phyloP scores from a whole-genome alignment of 1,284 basidiomycete species.

The Trametes polyzona region DNA sequence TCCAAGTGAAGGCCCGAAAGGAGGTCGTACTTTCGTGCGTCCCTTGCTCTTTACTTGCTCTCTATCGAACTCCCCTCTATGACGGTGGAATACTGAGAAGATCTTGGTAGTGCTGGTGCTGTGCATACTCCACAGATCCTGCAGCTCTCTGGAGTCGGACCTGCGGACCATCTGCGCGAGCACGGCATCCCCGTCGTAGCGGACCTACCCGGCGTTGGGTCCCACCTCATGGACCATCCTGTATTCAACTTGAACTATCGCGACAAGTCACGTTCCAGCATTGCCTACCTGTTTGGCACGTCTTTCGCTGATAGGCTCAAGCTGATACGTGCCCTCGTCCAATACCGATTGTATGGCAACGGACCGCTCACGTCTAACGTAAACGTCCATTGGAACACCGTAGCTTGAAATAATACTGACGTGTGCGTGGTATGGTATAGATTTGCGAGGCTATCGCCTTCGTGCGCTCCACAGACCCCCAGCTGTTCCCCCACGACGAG shows the following conservation, averaged over 20 bases:
- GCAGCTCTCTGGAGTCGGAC: conserved; percentile 72
- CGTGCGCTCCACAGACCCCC: conserved; percentile 56
- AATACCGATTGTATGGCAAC: conserved; percentile 48
- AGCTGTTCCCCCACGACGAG: conserved; percentile 48
- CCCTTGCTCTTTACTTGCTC: neutral
- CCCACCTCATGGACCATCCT: conserved; percentile 62
- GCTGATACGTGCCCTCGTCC: conserved; percentile 38
- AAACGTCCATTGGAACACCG: conserved; percentile 14
- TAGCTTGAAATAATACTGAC: neutral
- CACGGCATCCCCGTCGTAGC: conserved; percentile 53
- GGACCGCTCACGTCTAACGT: conserved; percentile 64
- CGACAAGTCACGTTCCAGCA: conserved; percentile 46
- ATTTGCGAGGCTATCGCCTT: conserved; percentile 63
- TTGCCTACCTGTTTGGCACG: conserved; percentile 37
- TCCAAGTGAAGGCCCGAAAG: conserved; percentile 51
- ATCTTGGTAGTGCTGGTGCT: conserved; percentile 67
- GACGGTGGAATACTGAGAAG: no score
- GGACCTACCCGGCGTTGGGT: conserved; percentile 63
- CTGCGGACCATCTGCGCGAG: conserved; percentile 52
- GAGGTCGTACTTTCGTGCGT: conserved; percentile 68
- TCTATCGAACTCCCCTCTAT: neutral
- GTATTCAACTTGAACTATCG: conserved; percentile 52
- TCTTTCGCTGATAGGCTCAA: conserved; percentile 40
- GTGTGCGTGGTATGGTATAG: conserved; percentile 37
- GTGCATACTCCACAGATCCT: conserved; percentile 72